Base-by-base conservation (phyloP, 768 basidiomycete species). In the Amanita inopinata region DNA sequence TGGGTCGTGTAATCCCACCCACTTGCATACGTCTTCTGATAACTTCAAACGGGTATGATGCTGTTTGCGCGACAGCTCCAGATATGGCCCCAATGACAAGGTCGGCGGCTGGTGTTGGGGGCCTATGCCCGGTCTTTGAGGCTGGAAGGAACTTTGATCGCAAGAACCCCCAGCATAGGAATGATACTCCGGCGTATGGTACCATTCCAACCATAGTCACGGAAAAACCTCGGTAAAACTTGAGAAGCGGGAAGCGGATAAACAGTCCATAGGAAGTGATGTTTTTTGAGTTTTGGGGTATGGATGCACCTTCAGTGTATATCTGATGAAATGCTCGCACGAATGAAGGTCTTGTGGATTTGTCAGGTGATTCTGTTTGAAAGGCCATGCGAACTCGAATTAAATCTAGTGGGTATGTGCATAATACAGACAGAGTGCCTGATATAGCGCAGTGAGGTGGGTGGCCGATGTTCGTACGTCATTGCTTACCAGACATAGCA, bases 221-320 rank as follows among this genome's bases (percentile, higher is more conserved):
- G 5, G 81, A 80, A 63, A 98, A 97, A n/a, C 96, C 94, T 15
- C 96, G 86, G 58, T 98, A 99, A 63, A 98, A 91, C 54, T 93
- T 88, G 43, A 92, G 71, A 40, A 89, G 57, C 11, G 86, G 84
- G 53, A 84, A 76, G 9, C 73, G 73, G 33, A 73, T 63, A 52
- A 92, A 72, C 42, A 62, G 57, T 24, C 59, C 53, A 51, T 49
- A 51, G 37, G 57, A 33, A 38, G 36, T 43, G 49, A 11, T 40
- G 44, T 36, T 23, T 49, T 47, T 39, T 51, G 27, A 53, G 31
- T 58, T 47, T 36, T 50, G 34, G 6, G 58, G 43, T 34, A 56
- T 47, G 9, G 54, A 28, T 4, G 74, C 55, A 19, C 70, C 68
- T 67, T 93, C 89, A 45, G 64, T 64, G 58, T 88, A 90, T 45